A percentile compares a stretch with the other conserved stretches of the same genome.
These are phyloP conservation scores for Euphrasia confusa DNA, from an alignment of 257 asterid species.

Conservation along the genomic window DNA sequence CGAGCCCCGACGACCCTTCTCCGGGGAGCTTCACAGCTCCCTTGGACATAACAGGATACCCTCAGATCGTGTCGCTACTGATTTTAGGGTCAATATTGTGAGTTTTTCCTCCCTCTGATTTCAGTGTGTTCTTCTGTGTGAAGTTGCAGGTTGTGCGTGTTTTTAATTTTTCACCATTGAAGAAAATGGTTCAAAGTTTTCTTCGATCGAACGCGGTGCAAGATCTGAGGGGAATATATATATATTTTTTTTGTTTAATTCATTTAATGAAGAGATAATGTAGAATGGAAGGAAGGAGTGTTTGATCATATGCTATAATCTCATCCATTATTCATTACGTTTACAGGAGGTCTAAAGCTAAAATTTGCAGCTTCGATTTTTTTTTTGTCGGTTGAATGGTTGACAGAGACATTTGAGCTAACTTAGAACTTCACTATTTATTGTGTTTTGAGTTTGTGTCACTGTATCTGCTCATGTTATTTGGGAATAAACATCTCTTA, in stretches of 20 bases:
- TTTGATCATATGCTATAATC: conserved; percentile 11
- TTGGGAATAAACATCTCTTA: neutral
- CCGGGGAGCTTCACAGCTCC: conserved; percentile 24
- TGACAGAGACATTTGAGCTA: conserved; percentile 1
- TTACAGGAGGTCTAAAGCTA: neutral
- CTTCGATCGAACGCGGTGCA: conserved; percentile 21
- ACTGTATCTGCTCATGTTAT: neutral
- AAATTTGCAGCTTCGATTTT: neutral
- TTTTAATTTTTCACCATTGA: neutral
- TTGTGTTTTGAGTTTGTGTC: neutral
- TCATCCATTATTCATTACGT: neutral
- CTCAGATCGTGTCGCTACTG: conserved; percentile 25
- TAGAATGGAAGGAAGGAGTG: neutral
- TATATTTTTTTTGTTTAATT: neutral
- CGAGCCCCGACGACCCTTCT: conserved; percentile 32
- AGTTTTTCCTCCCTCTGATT: conserved; percentile 8
- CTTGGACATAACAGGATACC: conserved; percentile 29
- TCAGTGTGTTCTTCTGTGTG: too few relatives aligned
- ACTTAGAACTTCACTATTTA: too few relatives aligned
- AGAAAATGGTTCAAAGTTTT: conserved; percentile 3
- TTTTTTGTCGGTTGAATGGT: neutral
- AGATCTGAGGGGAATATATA: conserved; percentile 29
- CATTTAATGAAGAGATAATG: conserved; percentile 8
- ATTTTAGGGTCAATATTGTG: conserved; percentile 29
- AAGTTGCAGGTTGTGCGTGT: conserved; percentile 2